Base-by-base conservation (phyloP, 208 protist species). In the Leishmania tropica region DNA sequence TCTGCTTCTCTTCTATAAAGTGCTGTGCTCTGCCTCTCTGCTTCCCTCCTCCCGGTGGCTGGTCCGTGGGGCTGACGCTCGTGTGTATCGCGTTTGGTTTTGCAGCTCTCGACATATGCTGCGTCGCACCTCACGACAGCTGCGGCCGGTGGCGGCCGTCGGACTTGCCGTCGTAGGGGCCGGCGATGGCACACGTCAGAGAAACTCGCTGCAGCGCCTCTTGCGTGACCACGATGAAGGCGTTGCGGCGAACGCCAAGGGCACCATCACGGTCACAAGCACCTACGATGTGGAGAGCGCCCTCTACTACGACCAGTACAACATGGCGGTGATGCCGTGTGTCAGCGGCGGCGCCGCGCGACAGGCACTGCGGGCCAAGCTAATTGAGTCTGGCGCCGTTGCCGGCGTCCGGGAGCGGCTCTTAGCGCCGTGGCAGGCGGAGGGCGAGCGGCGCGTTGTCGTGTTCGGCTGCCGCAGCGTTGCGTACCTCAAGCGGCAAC, bases 401-500 rank as follows among this genome's bases (percentile, higher is more conserved):
- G 58, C 53, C 0, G 65, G 83, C 0, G 48, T 94, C 0, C 80
- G 60, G 21, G 74, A 77, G 62, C 67, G 60, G 7, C 35, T 88
- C 0, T 60, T 94, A 13, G 6, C 68, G 17, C 82, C 83, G 17
- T 93, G 88, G 90, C 79, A 79, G 4, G 70, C 45, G 8, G 76
- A 73, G 31, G 85, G 58, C 0, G 67, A 45, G 37, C 87, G 88
- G 21, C 64, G 83, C 13, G 90, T 84, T 13, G 77, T 96, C 56
- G 78, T 97, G 8, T 85, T 94, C 80, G 94, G 94, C 17, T 91
- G 87, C 53, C 92, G 85, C 21, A 90, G 91, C 76, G 21, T 86
- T 19, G 48, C 76, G 0, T 97, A 97, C 73, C 78, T 97, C 28
- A 35, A 73, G 31, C 89, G 92, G 58, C 86, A 92, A 75, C 83